These are phyloP conservation scores for Phyllachora maydis DNA, from an alignment of 2,329 filamentous ascomycete species.

Conservation along the genomic window DNA sequence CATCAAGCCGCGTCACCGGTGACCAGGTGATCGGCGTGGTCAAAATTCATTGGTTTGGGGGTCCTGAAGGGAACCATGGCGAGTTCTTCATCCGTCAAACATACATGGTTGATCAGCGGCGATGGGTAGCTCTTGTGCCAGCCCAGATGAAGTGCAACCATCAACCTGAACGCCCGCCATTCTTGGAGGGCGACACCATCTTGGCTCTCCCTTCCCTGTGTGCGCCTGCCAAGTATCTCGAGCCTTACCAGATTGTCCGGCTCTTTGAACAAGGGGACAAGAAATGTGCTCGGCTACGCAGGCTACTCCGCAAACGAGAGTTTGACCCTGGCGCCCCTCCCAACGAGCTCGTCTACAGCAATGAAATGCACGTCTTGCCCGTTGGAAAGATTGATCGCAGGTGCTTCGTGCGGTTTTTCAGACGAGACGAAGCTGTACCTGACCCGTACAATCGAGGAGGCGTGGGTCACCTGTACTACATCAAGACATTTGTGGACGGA, in stretches of 20 bases:
- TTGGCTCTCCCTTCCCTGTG: no score
- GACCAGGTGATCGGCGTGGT: slow-evolving; percentile 36
- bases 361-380: no score
- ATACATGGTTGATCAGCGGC: slow-evolving; percentile 36
- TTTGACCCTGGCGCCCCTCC: slow-evolving; percentile 16
- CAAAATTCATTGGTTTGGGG: slow-evolving; percentile 33
- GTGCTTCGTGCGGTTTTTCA: slow-evolving; percentile 40
- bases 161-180: slow-evolving; percentile 1
- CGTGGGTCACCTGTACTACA: slow-evolving; percentile 43
- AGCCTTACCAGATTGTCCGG: slow-evolving; percentile 38
- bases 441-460: slow-evolving; percentile 46
- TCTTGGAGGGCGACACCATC: slow-evolving; percentile 34
- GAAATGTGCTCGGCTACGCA: slow-evolving; percentile 21
- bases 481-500: no score
- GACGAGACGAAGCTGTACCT: slow-evolving; percentile 21
- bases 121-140: slow-evolving; percentile 36
- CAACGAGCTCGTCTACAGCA: slow-evolving; percentile 42
- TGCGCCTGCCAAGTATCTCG: no score
- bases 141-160: slow-evolving; percentile 33
- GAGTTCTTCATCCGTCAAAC: slow-evolving; percentile 53
- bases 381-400: slow-evolving; percentile 15
- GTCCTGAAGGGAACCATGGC: slow-evolving; percentile 17
- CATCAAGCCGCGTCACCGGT: slow-evolving; percentile 20
- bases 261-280: slow-evolving; percentile 8
- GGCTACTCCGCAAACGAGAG: slow-evolving; percentile 24